phyloP scores from a whole-genome alignment of 2,329 filamentous ascomycete species.

The Beauveria scarabaeidicola region DNA sequence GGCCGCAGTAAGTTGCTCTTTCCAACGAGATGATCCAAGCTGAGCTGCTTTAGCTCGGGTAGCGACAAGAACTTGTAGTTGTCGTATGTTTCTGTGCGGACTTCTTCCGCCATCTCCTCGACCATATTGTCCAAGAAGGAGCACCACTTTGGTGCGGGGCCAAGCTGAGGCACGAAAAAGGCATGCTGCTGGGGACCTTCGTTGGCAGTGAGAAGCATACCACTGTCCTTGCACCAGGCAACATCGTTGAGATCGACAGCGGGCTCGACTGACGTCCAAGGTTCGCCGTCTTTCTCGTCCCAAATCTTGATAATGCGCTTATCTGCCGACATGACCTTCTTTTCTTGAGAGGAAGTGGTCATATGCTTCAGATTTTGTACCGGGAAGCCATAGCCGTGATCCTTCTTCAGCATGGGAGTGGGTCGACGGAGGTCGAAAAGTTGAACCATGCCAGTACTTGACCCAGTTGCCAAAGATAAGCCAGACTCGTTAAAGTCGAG shows the following conservation, averaged over 20 bases:
- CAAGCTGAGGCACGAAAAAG: constrained; percentile 90
- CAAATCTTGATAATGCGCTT: constrained; percentile 97
- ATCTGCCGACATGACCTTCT: constrained; percentile 86
- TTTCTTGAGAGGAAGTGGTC: constrained; percentile 64
- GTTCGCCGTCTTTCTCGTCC: constrained; percentile 72
- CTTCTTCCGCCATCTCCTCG: constrained; percentile 92
- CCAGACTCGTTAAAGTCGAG: constrained; percentile 80
- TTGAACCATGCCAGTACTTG: constrained; percentile 79
- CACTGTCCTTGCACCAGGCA: constrained; percentile 82
- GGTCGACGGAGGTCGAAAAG: constrained; percentile 90
- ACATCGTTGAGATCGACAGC: constrained; percentile 92
- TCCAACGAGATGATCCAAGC: constrained; percentile 80
- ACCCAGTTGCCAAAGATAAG: constrained; percentile 75
- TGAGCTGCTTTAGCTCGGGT: constrained; percentile 76
- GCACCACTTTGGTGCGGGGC: constrained; percentile 91
- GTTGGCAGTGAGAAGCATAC: constrained; percentile 94
- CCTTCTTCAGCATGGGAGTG: constrained; percentile 76
- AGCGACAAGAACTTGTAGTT: constrained; percentile 98
- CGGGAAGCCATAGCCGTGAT: constrained; percentile 90
- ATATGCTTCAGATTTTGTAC: constrained; percentile 75
- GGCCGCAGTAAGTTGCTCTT: constrained; percentile 83
- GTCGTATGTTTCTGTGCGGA: constrained; percentile 78
- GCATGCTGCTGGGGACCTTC: constrained; percentile 92
- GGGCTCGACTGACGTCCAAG: constrained; percentile 94
- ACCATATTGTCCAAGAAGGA: constrained; percentile 95